A percentile compares a stretch with the other conserved stretches of the same genome.
Evolutionary conservation across 345 rosid species (phyloP).

Genomic region (Boechera stricta): DNA sequence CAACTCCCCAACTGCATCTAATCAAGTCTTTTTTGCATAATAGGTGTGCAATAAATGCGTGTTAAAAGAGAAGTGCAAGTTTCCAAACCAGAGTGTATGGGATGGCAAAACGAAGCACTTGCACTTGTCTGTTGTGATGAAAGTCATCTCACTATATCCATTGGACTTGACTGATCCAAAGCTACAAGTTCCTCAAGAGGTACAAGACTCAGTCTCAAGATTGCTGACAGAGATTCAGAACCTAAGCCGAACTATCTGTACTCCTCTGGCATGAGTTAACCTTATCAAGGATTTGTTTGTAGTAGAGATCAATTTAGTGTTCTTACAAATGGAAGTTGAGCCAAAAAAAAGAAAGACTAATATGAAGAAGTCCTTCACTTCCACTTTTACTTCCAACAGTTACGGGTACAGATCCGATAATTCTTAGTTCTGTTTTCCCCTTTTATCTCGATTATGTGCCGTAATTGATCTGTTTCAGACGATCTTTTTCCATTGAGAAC

Average conservation of each 20-base stretch:
- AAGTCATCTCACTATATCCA: conserved; percentile 60
- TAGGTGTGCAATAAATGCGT: conserved; percentile 79
- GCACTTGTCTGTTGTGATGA: conserved; percentile 63
- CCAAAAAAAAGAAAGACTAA: background rate
- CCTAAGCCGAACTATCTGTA: conserved; percentile 55
- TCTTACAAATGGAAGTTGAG: conserved; percentile 13
- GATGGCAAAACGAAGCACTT: conserved; percentile 50
- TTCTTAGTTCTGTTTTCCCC: background rate
- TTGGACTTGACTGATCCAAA: conserved; percentile 57
- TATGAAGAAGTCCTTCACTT: background rate
- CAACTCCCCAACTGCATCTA: background rate
- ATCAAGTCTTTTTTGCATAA: conserved; percentile 26
- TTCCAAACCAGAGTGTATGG: conserved; percentile 63
- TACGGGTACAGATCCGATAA: background rate
- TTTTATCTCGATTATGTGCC: background rate
- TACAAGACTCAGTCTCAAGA: conserved; percentile 56
- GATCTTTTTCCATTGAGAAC: background rate
- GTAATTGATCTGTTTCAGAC: background rate
- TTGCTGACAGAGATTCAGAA: conserved; percentile 61
- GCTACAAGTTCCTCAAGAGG: conserved; percentile 59
- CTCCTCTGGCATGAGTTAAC: conserved; percentile 38
- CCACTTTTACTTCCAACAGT: background rate
- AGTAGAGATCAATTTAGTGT: conserved; percentile 13
- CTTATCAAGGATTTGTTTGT: conserved; percentile 18
- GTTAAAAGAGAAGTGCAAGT: conserved; percentile 64